Conservation (phyloP, 31 red algal genomes). For the Odonthalia washingtoniensis region DNA sequence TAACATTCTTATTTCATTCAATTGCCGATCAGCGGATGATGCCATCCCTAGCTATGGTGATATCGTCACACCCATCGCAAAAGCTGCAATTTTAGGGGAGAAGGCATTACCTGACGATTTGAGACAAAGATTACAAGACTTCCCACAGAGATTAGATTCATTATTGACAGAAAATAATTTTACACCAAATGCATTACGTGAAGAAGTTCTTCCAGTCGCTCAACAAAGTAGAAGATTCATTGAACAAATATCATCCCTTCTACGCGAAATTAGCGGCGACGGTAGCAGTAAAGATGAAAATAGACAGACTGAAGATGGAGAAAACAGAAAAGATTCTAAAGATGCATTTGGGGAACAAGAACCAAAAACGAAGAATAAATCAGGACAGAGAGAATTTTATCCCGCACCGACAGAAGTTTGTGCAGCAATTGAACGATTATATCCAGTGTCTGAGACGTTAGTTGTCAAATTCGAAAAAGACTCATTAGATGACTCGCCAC, state of each 20-base stretch:
- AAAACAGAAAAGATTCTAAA: not conserved
- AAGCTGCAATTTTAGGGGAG: not conserved
- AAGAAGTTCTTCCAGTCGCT: not conserved
- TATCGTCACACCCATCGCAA: constrained; percentile 44
- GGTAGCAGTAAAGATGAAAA: not conserved
- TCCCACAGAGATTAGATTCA: not conserved
- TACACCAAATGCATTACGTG: constrained; percentile 3
- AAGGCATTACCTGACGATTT: not conserved
- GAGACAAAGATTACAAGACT: not conserved
- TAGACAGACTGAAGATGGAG: not conserved
- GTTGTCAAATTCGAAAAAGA: constrained; percentile 75
- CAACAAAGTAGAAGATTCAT: not conserved
- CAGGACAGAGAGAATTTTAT: constrained; percentile 46
- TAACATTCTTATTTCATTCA: constrained; percentile 82
- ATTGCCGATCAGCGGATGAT: constrained; percentile 58
- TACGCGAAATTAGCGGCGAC: not conserved
- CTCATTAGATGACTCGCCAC: constrained; percentile 72
- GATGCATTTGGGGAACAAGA: not conserved
- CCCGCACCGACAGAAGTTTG: constrained; percentile 57
- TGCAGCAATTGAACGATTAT: constrained; percentile 42
- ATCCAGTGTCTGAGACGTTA: constrained; percentile 60
- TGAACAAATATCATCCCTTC: constrained; percentile 4
- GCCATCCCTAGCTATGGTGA: constrained; percentile 77
- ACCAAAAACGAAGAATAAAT: not conserved
- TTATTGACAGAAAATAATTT: not conserved